Percentiles rank a stretch among this genome's conserved stretches.
Conservation (phyloP, 2,329 filamentous ascomycete genomes). For the Fusarium udum region DNA sequence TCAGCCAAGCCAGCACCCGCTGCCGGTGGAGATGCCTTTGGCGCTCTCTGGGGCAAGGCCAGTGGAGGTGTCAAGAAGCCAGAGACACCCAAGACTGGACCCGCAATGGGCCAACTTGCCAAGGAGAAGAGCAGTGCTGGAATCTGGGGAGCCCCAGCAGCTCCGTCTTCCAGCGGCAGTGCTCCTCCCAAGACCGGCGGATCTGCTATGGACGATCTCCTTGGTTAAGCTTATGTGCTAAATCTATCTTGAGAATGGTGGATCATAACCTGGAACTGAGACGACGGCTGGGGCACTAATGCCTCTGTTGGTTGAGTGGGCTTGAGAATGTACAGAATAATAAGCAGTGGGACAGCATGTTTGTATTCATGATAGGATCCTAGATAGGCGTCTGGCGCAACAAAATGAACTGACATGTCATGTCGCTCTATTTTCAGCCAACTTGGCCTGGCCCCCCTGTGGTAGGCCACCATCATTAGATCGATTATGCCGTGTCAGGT, state of each 20-base stretch:
- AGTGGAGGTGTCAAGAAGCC: constrained; percentile 80
- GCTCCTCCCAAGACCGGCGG: constrained; percentile 47
- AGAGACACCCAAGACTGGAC: constrained; percentile 67
- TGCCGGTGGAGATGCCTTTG: constrained; percentile 85
- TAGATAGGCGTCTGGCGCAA: constrained; percentile 57
- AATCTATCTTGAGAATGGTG: constrained; percentile 6
- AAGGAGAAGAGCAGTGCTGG: constrained; percentile 96
- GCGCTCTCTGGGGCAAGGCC: constrained; percentile 82
- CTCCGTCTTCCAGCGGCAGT: constrained; percentile 45
- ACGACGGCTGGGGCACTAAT: constrained; percentile 10
- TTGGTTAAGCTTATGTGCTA: constrained; percentile 50
- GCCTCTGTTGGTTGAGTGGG: constrained; percentile 5
- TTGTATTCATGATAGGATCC: constrained; percentile 48
- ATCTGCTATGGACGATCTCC: constrained; percentile 58
- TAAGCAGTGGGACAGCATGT: constrained; percentile 40
- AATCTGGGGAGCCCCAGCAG: constrained; percentile 82
- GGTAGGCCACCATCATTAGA: constrained; percentile 21
- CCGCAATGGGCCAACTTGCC: constrained; percentile 92
- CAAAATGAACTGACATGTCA: constrained; percentile 49
- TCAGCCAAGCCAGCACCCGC: constrained; percentile 62
- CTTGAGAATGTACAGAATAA: constrained; percentile 37
- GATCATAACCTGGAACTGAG: constrained; percentile 30
- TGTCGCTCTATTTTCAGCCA: constrained; percentile 36
- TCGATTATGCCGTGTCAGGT: constrained; percentile 31
- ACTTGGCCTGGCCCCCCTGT: background rate